Conservation (phyloP, 352 stramenopile species). For the Pythium dissotocum region DNA sequence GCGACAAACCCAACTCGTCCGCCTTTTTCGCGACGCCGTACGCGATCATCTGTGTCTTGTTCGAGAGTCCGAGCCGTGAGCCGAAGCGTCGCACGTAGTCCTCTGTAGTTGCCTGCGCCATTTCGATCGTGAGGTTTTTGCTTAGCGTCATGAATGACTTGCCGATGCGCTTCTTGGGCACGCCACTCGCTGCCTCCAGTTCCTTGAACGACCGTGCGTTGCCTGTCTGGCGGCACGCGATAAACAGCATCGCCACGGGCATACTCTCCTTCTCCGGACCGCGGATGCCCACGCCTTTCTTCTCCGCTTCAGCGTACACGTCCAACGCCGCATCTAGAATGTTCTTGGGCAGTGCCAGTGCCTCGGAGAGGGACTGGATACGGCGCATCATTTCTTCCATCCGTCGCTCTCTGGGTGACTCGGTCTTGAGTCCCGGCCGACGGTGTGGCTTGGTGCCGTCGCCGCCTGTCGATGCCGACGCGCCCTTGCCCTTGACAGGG, state of each 20-base stretch:
- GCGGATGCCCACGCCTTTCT: conserved; percentile 62
- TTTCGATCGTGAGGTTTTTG: conserved; percentile 55
- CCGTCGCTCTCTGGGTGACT: conserved; percentile 56
- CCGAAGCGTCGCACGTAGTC: conserved; percentile 81
- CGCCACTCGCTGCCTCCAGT: conserved; percentile 69
- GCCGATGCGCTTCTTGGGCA: conserved; percentile 74
- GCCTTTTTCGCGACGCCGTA: conserved; percentile 77
- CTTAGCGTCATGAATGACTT: conserved; percentile 78
- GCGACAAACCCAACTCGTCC: conserved; percentile 60
- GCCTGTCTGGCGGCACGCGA: conserved; percentile 66
- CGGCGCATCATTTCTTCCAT: conserved; percentile 70
- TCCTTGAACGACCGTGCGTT: conserved; percentile 76
- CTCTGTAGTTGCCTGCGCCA: conserved; percentile 67
- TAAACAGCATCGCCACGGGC: conserved; percentile 65
- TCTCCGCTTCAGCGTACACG: conserved; percentile 68
- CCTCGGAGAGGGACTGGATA: conserved; percentile 71
- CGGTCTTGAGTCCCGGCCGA: conserved; percentile 57
- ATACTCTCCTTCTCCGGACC: conserved; percentile 70
- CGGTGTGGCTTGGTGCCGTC: conserved; percentile 44
- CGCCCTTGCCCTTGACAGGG: conserved; percentile 42
- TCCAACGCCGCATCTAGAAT: conserved; percentile 75
- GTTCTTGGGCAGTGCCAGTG: conserved; percentile 62
- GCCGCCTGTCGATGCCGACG: conserved; percentile 19
- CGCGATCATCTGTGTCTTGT: conserved; percentile 78
- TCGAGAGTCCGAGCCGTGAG: conserved; percentile 67